A percentile compares a stretch with the other conserved stretches of the same genome.
phyloP scores from a whole-genome alignment of 148 eudicot genomes.

The Dianthus caryophyllus region DNA sequence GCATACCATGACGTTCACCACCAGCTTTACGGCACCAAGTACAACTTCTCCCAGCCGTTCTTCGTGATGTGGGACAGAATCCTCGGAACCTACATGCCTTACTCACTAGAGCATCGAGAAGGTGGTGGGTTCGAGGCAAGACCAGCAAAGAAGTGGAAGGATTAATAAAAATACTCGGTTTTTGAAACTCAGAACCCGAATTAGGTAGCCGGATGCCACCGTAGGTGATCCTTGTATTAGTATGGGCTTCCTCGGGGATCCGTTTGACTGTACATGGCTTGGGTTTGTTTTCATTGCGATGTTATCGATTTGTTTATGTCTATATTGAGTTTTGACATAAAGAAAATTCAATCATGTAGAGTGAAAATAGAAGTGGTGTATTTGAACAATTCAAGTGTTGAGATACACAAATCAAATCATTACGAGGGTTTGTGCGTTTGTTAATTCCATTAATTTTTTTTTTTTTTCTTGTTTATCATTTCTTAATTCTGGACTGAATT shows the following conservation, averaged over 20 bases:
- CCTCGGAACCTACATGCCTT: slow-evolving; percentile 94
- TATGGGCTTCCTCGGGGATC: slow-evolving; percentile 19
- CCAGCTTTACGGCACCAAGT: slow-evolving; percentile 85
- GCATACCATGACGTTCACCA: slow-evolving; percentile 96
- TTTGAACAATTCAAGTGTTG: background rate
- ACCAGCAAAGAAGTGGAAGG: slow-evolving; percentile 64
- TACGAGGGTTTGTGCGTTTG: background rate
- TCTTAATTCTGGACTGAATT: no score
- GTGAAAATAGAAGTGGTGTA: slow-evolving; percentile 10
- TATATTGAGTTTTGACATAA: slow-evolving; percentile 22
- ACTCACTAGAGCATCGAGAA: slow-evolving; percentile 59
- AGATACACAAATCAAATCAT: background rate
- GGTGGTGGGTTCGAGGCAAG: slow-evolving; percentile 82
- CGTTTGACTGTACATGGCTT: slow-evolving; percentile 24
- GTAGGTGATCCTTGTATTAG: slow-evolving; percentile 32
- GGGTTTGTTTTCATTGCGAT: slow-evolving; percentile 23
- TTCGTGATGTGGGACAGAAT: slow-evolving; percentile 84
- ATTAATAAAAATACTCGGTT: slow-evolving; percentile 23
- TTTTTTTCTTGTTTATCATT: no score
- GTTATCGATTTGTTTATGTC: slow-evolving; percentile 23
- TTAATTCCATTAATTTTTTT: background rate
- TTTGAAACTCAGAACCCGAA: background rate
- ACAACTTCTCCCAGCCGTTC: slow-evolving; percentile 88
- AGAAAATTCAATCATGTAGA: slow-evolving; percentile 21
- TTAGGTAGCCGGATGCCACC: slow-evolving; percentile 14